Base-by-base conservation (phyloP, 352 stramenopile species). In the Globisporangium takayamanum region DNA sequence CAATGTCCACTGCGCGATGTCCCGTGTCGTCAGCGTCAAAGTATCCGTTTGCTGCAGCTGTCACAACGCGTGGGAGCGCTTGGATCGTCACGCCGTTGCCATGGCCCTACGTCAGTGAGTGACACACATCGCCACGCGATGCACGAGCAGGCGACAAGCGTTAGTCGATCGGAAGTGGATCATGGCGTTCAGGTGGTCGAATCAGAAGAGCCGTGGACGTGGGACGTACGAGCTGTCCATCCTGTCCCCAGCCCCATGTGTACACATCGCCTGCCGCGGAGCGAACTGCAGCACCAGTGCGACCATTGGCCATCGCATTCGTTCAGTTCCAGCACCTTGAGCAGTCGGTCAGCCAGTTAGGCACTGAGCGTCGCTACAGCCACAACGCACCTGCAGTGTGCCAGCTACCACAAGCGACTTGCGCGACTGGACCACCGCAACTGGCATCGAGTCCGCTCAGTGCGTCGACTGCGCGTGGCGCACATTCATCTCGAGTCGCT, bases 181-280 rank as follows among this genome's bases (percentile, higher is more conserved):
- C 7, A 30, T 3, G 45, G 2, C n/a, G 15, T 22, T 8, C 16
- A 25, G 26, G 48, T 41, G 48, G 48, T 53, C 48, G 47, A n/a
- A 53, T 30, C 25, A 53, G 48, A 53, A 11, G 26, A 39, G 48
- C 14, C 48, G 15, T 11, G 48, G 16, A 14, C 48, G 15, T 11
- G 48, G 5, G 39, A 66, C 68, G 51, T 66, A 91, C 84, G 70
- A 93, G 45, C 67, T 93, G 84, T 0, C 74, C 74, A 64, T 92
- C 70, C 39, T 63, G 73, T 26, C 80, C 77, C 84, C 84, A 93
- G 20, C 84, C 84, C 78, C 80, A 93, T 28, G 80, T 87, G 62
- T 92, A 93, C 30, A 92, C 48, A 54, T 93, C 81, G 1, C 81
- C 78, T 6, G 74, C 72, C 3, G 69, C 67, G 7, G 81, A 88